Evolutionary conservation across 495 filamentous ascomycete species (phyloP), one percentile per base, ranked within the genome.

Genomic region (Penicillium parvum): DNA sequence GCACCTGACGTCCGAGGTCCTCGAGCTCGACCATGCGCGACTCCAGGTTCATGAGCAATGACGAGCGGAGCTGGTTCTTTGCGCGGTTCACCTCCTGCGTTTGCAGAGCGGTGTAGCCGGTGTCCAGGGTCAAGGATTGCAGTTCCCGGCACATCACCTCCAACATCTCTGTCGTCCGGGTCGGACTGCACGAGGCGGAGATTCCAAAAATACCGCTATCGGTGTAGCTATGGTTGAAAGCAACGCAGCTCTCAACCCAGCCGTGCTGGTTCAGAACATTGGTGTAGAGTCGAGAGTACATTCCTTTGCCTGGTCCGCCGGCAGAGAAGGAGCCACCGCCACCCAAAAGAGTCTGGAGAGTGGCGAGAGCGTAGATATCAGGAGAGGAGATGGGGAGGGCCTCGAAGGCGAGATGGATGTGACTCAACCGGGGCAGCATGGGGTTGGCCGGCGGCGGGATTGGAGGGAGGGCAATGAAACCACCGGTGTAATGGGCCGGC

Each of bases 11-110:
- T 26, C 94, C 92, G 5, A 99, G 75, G 65, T 99, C 92, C 71
- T 99, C 92, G n/a, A 99, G 71, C 65, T 96, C 94, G 9, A 97
- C 88, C 92, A 97, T 96, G 29, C 94, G 79, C 45, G 81, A 86
- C 71, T 99, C 92, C 0, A 99, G 77, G 68, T 99, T 99, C 94
- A 99, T 97, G 27, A 99, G 77, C 17, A 99, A 71, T 28, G 83
- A 86, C 9, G 84, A 89, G 25, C 88, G 77, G 23, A 99, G 81
- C 71, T 97, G 94, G 59, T 99, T 99, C 78, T 99, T 99, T 8
- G 92, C 92, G n/a, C 92, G 81, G 59, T 84, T 82, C 17, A 99
- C 92, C 67, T 97, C 92, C 30, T 71, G 77, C 2, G 76, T 60
- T 50, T 84, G 75, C n/a, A 99, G 74, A 2, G 82, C 70, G 6